A percentile compares a stretch with the other conserved stretches of the same genome.
These are phyloP conservation scores for Plasmodium fragile DNA, from an alignment of 169 alveolate species.

Conservation along the genomic window DNA sequence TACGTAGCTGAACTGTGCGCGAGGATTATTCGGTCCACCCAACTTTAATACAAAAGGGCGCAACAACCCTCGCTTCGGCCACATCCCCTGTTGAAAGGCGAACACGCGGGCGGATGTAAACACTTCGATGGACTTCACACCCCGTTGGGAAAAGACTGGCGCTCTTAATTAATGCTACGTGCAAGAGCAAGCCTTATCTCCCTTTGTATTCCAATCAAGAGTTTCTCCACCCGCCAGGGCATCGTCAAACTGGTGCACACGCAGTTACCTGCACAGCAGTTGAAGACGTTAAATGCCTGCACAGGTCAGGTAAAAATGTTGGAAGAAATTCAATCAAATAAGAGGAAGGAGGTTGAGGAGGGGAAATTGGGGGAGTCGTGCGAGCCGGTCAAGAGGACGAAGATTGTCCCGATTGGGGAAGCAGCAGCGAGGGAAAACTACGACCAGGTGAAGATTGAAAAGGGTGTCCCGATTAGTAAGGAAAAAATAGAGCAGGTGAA, in stretches of 20 bases:
- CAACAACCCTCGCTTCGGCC: too few species aligned
- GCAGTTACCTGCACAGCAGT: neutral
- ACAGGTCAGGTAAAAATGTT: constrained; percentile 18
- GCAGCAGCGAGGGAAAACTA: neutral
- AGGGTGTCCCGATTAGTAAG: neutral
- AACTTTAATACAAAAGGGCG: neutral
- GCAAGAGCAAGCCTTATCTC: neutral
- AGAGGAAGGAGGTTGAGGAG: constrained; percentile 9
- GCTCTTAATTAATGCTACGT: neutral
- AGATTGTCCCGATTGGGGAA: neutral
- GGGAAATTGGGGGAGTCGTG: neutral
- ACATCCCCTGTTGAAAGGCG: neutral
- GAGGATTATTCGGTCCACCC: neutral
- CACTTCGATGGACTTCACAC: neutral
- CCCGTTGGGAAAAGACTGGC: neutral
- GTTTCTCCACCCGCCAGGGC: neutral
- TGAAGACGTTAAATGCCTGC: neutral
- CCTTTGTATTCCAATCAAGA: neutral
- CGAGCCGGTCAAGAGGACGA: constrained; percentile 10
- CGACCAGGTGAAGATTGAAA: neutral
- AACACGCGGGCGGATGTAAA: too few species aligned
- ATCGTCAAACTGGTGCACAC: neutral
- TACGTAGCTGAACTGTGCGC: neutral
- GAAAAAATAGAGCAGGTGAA: neutral
- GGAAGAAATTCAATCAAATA: neutral